phyloP scores from a whole-genome alignment of 352 stramenopile species.

The Globisporangium perplexum region DNA sequence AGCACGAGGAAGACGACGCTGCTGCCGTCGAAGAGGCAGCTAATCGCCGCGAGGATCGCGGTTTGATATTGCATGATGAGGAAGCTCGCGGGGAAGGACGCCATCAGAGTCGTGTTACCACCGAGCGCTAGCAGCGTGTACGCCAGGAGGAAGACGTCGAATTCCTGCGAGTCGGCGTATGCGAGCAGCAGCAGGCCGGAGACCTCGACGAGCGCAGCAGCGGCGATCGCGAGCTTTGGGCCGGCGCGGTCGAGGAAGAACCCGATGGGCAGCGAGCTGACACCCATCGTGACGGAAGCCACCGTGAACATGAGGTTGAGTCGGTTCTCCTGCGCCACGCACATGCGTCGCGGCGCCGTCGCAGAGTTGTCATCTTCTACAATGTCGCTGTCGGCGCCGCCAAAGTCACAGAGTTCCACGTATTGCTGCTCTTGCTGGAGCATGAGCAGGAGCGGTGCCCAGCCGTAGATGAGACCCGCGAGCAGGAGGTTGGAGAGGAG shows the following conservation, averaged over 20 bases:
- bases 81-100: conserved; percentile 70
- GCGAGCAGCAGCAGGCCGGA: conserved; percentile 63
- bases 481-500: conserved; percentile 75
- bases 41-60: conserved; percentile 71
- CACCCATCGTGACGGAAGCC: conserved; percentile 74
- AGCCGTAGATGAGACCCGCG: conserved; percentile 84
- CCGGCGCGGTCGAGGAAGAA: conserved; percentile 72
- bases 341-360: conserved; percentile 19
- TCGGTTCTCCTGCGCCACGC: conserved; percentile 72
- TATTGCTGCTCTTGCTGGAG: conserved; percentile 82
- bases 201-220: conserved; percentile 62
- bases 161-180: conserved; percentile 62
- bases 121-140: conserved; percentile 69
- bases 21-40: conserved; percentile 70
- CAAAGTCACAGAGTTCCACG: conserved; percentile 48
- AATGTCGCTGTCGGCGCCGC: conserved; percentile 14
- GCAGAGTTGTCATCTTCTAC: conserved; percentile 5
- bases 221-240: conserved; percentile 42
- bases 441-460: conserved; percentile 79
- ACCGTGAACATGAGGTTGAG: conserved; percentile 87
- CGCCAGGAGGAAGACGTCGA: conserved; percentile 68
- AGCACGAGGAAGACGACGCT: conserved; percentile 72
- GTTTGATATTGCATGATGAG: conserved; percentile 69
- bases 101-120: conserved; percentile 78
- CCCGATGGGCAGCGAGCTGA: conserved; percentile 66